These are phyloP conservation scores for Penicillium oxalicum DNA, from an alignment of 2,329 filamentous ascomycete genomes.

Conservation along the genomic window DNA sequence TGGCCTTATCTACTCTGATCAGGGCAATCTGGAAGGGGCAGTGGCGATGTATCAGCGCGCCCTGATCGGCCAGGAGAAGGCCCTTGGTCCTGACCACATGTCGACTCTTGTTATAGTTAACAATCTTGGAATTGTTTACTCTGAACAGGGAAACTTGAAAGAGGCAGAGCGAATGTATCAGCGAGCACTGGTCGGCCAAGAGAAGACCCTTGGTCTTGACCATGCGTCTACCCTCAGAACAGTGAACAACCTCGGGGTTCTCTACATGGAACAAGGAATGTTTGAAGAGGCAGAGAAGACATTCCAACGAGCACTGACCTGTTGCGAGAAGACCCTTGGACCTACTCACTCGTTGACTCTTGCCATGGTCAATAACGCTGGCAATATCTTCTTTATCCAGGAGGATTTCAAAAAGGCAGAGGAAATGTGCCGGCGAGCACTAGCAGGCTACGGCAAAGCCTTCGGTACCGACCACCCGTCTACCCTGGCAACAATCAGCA, in stretches of 20 bases:
- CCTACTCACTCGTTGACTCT: neutral
- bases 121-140: neutral
- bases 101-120: neutral
- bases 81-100: neutral
- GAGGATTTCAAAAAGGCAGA: neutral
- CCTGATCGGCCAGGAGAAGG: neutral
- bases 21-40: neutral
- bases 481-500: neutral
- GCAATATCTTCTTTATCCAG: neutral
- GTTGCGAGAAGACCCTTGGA: neutral
- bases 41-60: neutral
- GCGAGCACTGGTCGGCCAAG: slow-evolving; percentile 12
- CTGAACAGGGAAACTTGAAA: slow-evolving; percentile 13
- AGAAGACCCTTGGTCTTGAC: neutral
- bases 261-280: neutral
- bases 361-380: neutral
- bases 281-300: neutral
- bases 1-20: neutral
- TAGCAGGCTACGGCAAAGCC: neutral
- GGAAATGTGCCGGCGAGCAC: neutral
- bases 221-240: neutral
- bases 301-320: neutral
- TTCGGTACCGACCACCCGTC: neutral
- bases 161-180: slow-evolving; percentile 21
- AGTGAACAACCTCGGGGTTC: neutral